Percentiles rank a stretch among this genome's conserved stretches.
Conservation (phyloP, 108 stramenopile species). For the Mayamaea pseudoterrestris region DNA sequence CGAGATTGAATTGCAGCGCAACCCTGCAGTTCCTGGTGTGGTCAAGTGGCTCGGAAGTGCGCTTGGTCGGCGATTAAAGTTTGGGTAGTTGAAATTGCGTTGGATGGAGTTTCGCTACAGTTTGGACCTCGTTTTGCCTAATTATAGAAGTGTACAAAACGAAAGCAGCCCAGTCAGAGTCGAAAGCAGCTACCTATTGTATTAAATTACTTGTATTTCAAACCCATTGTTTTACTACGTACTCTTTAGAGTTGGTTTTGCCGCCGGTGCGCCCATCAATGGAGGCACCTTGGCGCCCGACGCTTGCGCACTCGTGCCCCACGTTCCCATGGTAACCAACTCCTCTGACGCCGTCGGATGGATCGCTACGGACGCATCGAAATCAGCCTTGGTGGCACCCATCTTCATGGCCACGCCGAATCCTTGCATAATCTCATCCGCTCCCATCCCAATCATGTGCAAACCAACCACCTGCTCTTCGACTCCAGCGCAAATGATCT, state of each 20-base stretch:
- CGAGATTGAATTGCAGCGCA: too few species aligned
- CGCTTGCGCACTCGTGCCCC: slow-evolving; percentile 61
- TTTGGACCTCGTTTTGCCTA: too few species aligned
- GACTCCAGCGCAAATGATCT: slow-evolving; percentile 75
- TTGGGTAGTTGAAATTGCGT: too few species aligned
- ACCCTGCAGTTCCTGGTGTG: too few species aligned
- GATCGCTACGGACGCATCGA: slow-evolving; percentile 90
- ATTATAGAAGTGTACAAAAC: too few species aligned
- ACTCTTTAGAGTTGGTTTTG: slow-evolving; percentile 30
- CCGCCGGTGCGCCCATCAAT: slow-evolving; percentile 47
- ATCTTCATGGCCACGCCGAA: slow-evolving; percentile 85
- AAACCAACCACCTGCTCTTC: slow-evolving; percentile 87
- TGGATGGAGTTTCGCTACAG: too few species aligned
- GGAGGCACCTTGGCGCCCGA: slow-evolving; percentile 62
- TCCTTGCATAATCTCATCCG: slow-evolving; percentile 94
- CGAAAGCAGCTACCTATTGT: too few species aligned
- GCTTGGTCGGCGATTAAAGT: too few species aligned
- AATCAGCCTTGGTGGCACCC: slow-evolving; percentile 93
- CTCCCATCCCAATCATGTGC: slow-evolving; percentile 88
- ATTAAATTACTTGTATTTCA: background rate
- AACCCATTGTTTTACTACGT: background rate
- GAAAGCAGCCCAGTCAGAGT: too few species aligned
- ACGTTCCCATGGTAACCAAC: slow-evolving; percentile 78
- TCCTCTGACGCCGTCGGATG: slow-evolving; percentile 92
- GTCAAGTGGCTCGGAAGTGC: too few species aligned